Evolutionary conservation across 2,329 filamentous ascomycete genomes (phyloP).

Genomic region (Alternaria postmessia): DNA sequence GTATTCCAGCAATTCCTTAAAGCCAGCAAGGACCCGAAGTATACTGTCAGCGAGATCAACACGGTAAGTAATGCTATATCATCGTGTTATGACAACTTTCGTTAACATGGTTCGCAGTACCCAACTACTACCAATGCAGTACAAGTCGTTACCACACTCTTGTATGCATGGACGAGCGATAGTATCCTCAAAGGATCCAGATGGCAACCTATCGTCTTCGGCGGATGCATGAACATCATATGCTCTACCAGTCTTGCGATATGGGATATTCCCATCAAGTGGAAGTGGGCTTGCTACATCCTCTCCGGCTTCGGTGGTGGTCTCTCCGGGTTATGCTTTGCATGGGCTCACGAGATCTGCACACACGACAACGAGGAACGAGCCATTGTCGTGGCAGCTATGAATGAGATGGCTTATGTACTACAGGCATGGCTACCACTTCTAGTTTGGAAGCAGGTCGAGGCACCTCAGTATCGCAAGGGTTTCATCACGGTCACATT

Average conservation of each 20-base stretch:
- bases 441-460: slow-evolving; percentile 70
- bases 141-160: slow-evolving; percentile 30
- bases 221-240: slow-evolving; percentile 27
- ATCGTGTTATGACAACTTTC: too few species aligned
- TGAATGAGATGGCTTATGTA: slow-evolving; percentile 76
- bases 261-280: slow-evolving; percentile 47
- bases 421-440: slow-evolving; percentile 75
- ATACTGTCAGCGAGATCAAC: slow-evolving; percentile 24
- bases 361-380: slow-evolving; percentile 69
- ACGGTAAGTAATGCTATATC: slow-evolving; percentile 11
- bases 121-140: slow-evolving; percentile 31
- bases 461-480: slow-evolving; percentile 68
- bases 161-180: slow-evolving; percentile 31
- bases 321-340: slow-evolving; percentile 60
- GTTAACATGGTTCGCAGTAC: slow-evolving; percentile 20
- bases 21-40: slow-evolving; percentile 24
- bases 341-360: slow-evolving; percentile 66
- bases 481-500: slow-evolving; percentile 62
- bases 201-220: slow-evolving; percentile 32
- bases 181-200: slow-evolving; percentile 26
- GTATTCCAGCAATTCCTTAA: slow-evolving; percentile 29
- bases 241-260: slow-evolving; percentile 27
- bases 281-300: slow-evolving; percentile 71
- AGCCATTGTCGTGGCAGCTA: slow-evolving; percentile 69
- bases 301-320: slow-evolving; percentile 60